Percentiles rank a stretch among this genome's conserved stretches.
Conservation (phyloP, 768 basidiomycete species). For the Kwoniella europaea region DNA sequence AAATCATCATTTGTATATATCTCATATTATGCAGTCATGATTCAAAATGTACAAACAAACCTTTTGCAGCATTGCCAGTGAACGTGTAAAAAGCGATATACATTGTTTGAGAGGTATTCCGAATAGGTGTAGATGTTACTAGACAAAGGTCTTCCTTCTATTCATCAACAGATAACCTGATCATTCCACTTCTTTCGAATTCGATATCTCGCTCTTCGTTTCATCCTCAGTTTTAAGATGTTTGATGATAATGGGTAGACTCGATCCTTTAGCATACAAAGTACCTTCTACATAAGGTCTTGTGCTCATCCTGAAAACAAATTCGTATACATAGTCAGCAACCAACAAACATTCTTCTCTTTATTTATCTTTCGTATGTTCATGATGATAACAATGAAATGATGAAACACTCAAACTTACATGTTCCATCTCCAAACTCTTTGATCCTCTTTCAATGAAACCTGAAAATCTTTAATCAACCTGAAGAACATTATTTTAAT, state of each 20-base stretch:
- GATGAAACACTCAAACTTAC: constrained; percentile 21
- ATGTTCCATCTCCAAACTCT: constrained; percentile 37
- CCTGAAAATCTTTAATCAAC: constrained; percentile 35
- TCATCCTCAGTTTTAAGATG: constrained; percentile 10
- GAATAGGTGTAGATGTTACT: too few relatives aligned
- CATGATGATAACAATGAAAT: background rate
- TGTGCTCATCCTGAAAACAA: constrained; percentile 32
- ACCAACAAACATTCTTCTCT: background rate
- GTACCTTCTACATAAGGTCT: constrained; percentile 33
- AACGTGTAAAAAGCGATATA: background rate
- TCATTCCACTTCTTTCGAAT: background rate
- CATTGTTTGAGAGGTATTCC: background rate
- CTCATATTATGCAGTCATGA: background rate
- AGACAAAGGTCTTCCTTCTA: too few relatives aligned
- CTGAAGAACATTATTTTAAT: constrained; percentile 38
- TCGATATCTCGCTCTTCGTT: background rate
- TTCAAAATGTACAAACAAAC: background rate
- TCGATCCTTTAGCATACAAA: constrained; percentile 26
- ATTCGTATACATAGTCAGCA: background rate
- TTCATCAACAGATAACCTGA: background rate
- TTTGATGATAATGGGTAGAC: constrained; percentile 32
- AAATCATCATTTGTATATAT: background rate
- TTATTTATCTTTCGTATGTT: background rate
- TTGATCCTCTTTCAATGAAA: constrained; percentile 19
- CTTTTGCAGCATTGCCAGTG: too few relatives aligned